Base-by-base conservation (phyloP, 495 filamentous ascomycete species). In the Neurospora sp. region DNA sequence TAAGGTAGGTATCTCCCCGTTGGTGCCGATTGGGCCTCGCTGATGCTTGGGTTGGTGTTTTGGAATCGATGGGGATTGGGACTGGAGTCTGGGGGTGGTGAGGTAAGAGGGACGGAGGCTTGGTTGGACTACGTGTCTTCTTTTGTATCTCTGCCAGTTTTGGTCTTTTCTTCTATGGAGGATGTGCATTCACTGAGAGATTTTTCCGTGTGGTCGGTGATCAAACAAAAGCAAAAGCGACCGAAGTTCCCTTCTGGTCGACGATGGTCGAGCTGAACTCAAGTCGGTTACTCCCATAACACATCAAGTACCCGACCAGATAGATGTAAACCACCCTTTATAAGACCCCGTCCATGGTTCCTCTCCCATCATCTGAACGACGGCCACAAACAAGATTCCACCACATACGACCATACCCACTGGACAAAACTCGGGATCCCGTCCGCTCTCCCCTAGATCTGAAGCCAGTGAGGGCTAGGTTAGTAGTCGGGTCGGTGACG, bases 401-500 rank as follows among this genome's bases (percentile, higher is more conserved):
- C 1, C 40, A 42, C 41, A 42, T 16, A 42, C 41, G 41, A 42
- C 5, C 41, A 42, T 18, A 44, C 16, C 16, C 16, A 44, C 41
- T 42, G 41, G 6, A 16, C 4, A 84, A 72, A 79, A 81, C 75
- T 80, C 81, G 83, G 82, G 79, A 82, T 83, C 83, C 83, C 81
- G 83, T 85, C 81, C 79, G 84, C 81, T 85, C 84, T 82, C 77
- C 82, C 83, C 77, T 83, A 81, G 79, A 78, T 78, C 27, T 31
- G 27, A 81, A 82, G 76, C 79, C 69, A 73, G 71, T 74, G 71
- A 74, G 31, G 40, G 73, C 74, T 45, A 70, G 80, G 82, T 76
- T 77, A 83, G 83, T 83, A 83, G 80, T 85, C 80, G 79, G 80
- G 81, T 85, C 77, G 83, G 81, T 84, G 84, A 84, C 80, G 78